Evolutionary conservation across 768 basidiomycete species (phyloP), one percentile per base, ranked within the genome.

Genomic region (Collybia sp.): DNA sequence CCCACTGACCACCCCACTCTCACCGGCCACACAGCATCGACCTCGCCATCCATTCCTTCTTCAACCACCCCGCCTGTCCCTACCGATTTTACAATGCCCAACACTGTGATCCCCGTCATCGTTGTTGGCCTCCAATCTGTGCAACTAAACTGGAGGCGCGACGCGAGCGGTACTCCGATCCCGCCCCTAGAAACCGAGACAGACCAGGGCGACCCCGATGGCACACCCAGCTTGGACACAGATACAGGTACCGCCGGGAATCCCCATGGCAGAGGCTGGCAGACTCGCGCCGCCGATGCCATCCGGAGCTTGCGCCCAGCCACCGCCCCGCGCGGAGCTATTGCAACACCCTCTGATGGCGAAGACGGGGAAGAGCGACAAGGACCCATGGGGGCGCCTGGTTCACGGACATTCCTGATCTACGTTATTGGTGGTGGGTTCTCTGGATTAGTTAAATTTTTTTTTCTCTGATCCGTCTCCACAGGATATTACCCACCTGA

Each of bases 401-500:
- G 70, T 6, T 81, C 82, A 38, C 67, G 89, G 52, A 93, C 89
- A 13, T 93, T 93, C 66, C 71, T 93, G 63, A 92, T 94, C 46
- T 93, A 91, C 66, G 91, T 94, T 49, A 88, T 91, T 59, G 88
- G 88, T 42, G 87, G 86, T 80, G 50, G 42, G 75, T 63, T 49
- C 15, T 45, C 12, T 34, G 32, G 5, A 31, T 18, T 30, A 35
- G 18, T 34, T 37, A 33, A 13, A 41, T 8, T 42, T 39, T 40
- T 43, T 18, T 37, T 53, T 40, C 53, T 47, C 30, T 39, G 30
- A 43, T 8, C 46, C 19, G 13, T 20, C 31, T 47, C 37, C 33
- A 15, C 50, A 88, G 93, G 93, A n/a, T 91, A 93, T 58, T 96
- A 95, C 60, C 90, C 92, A 1, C 85, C 88, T 12, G 83, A 89